Evolutionary conservation across 257 asterid species (phyloP).

Genomic region (Jacaranda copaia): DNA sequence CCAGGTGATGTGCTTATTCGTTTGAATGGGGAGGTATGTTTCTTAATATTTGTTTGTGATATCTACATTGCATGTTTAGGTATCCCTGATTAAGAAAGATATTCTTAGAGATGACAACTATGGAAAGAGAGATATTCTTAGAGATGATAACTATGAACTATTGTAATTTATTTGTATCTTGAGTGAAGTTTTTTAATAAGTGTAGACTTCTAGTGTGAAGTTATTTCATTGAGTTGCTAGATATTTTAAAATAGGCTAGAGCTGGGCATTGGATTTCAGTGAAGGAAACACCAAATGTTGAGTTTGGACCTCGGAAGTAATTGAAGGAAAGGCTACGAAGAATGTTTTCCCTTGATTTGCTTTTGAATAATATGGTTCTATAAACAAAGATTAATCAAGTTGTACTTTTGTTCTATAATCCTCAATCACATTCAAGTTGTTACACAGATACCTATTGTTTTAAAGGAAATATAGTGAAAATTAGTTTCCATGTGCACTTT

Average conservation of each 20-base stretch:
- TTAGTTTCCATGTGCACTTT: not conserved
- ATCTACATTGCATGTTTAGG: conserved; percentile 20
- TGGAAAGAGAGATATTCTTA: conserved; percentile 12
- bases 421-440: not conserved
- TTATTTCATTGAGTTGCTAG: not conserved
- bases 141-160: conserved; percentile 7
- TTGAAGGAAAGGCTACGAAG: not conserved
- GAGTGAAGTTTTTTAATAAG: conserved; percentile 11
- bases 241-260: conserved; percentile 11
- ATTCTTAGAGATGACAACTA: conserved; percentile 8
- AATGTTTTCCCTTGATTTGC: not conserved
- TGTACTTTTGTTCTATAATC: not conserved
- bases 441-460: not conserved
- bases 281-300: not conserved
- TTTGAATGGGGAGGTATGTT: conserved; percentile 88
- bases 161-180: conserved; percentile 23
- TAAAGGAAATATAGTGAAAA: not conserved
- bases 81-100: conserved; percentile 10
- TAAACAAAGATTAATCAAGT: not conserved
- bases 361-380: conserved; percentile 4
- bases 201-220: conserved; percentile 13
- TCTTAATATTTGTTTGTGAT: conserved; percentile 19
- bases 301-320: conserved; percentile 4
- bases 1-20: conserved; percentile 98
- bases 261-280: not conserved